Conservation (phyloP, 2,329 filamentous ascomycete species). For the Myrmaecium sp. region DNA sequence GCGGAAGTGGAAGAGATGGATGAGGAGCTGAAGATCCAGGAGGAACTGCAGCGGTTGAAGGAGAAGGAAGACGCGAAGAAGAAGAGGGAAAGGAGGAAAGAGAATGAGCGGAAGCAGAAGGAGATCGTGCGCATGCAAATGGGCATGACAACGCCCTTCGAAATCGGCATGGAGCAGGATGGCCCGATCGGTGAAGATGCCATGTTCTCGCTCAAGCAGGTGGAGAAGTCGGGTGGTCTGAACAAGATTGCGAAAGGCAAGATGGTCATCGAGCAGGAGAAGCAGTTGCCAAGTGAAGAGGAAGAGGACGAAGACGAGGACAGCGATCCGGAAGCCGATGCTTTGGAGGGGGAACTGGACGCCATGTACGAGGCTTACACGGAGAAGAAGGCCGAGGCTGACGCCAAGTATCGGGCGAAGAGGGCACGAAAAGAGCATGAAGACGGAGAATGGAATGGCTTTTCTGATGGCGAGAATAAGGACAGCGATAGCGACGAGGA, state of each 20-base stretch:
- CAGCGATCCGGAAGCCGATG: constrained; percentile 65
- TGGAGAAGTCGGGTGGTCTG: constrained; percentile 59
- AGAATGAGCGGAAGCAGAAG: constrained; percentile 87
- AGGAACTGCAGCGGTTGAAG: constrained; percentile 67
- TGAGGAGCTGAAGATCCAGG: constrained; percentile 78
- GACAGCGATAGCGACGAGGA: constrained; percentile 39
- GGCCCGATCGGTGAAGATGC: constrained; percentile 63
- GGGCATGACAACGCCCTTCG: constrained; percentile 89
- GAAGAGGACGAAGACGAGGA: constrained; percentile 40
- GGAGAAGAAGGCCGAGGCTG: constrained; percentile 58
- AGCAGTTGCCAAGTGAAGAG: constrained; percentile 27
- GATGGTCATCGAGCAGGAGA: constrained; percentile 45
- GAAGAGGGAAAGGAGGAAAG: constrained; percentile 68
- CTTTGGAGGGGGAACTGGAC: constrained; percentile 72
- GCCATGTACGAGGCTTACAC: constrained; percentile 74
- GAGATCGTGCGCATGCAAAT: constrained; percentile 95
- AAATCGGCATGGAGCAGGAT: constrained; percentile 81
- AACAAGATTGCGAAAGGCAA: constrained; percentile 57
- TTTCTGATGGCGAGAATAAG: constrained; percentile 48
- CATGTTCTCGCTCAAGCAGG: constrained; percentile 71
- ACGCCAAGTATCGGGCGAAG: constrained; percentile 83
- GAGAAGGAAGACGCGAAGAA: constrained; percentile 61
- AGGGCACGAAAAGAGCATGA: constrained; percentile 71
- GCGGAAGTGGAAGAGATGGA: constrained; percentile 81
- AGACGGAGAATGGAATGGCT: constrained; percentile 64